Percentiles rank a stretch among this genome's conserved stretches.
Conservation (phyloP, 208 protist genomes). For the Porcisia hertigi region DNA sequence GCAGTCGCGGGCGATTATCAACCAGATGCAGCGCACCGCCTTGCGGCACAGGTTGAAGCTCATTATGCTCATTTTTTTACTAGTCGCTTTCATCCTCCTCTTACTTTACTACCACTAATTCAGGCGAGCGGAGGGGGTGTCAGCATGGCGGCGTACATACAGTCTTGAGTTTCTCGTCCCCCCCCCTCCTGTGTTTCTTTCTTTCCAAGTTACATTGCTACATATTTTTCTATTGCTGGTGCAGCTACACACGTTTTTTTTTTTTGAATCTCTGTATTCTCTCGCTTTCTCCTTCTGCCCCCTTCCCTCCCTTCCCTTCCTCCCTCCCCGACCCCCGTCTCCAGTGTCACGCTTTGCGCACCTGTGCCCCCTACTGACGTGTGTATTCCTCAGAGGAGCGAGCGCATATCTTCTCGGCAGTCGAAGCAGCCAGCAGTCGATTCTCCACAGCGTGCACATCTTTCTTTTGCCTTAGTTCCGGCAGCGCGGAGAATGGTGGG, state of each 20-base stretch:
- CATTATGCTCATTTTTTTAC: constrained; percentile 41
- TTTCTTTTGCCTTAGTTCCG: neutral
- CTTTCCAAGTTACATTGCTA: no score
- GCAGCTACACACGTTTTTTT: no score
- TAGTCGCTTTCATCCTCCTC: constrained; percentile 47
- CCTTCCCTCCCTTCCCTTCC: neutral
- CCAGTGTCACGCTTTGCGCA: neutral
- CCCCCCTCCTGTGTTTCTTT: no score
- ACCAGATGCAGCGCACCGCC: constrained; percentile 72
- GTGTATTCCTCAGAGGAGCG: neutral
- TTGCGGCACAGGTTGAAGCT: constrained; percentile 65
- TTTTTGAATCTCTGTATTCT: no score
- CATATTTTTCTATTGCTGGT: no score
- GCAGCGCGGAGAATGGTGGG: neutral
- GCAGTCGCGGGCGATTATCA: constrained; percentile 50
- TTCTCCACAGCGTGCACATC: neutral
- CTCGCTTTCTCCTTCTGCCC: neutral
- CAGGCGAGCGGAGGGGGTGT: neutral
- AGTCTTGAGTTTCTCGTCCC: neutral
- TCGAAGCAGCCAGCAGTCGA: neutral
- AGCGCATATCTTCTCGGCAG: neutral
- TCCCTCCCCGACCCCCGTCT: neutral
- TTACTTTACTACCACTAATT: constrained; percentile 36
- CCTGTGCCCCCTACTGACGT: neutral
- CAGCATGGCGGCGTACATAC: neutral